A percentile compares a stretch with the other conserved stretches of the same genome.
Conservation (phyloP, 495 filamentous ascomycete genomes). For the Astrothelium macrocarpum region DNA sequence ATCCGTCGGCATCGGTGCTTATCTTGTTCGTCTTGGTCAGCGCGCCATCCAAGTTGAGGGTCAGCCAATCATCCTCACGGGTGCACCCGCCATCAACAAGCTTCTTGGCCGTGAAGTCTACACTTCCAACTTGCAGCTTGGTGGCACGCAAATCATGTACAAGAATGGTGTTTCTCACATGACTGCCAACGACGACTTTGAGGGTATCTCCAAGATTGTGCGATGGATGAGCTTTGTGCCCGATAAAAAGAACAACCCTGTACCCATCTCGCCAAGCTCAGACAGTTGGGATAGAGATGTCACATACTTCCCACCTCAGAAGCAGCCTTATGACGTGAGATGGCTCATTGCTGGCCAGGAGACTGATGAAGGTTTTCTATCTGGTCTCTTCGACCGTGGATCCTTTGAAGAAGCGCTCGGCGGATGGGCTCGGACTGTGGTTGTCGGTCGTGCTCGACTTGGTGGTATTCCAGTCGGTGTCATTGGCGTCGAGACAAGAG, state of each 20-base stretch:
- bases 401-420: constrained; percentile 96
- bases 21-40: constrained; percentile 94
- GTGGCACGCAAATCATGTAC: constrained; percentile 99
- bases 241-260: constrained; percentile 80
- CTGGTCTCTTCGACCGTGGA: constrained; percentile 88
- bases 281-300: constrained; percentile 92
- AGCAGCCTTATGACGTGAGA: constrained; percentile 86
- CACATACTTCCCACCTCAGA: constrained; percentile 71
- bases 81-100: constrained; percentile 96
- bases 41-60: constrained; percentile 98
- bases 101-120: constrained; percentile 95
- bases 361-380: constrained; percentile 75
- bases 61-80: constrained; percentile 97
- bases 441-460: constrained; percentile 91
- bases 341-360: constrained; percentile 88
- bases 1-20: constrained; percentile 88
- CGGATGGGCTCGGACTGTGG: constrained; percentile 93
- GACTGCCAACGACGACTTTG: constrained; percentile 96
- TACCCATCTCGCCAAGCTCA: constrained; percentile 73
- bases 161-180: constrained; percentile 98
- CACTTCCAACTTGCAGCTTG: constrained; percentile 96
- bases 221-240: constrained; percentile 96
- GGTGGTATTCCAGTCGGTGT: constrained; percentile 98
- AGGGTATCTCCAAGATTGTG: constrained; percentile 94
- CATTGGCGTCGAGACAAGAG: constrained; percentile 91